Percentiles rank a stretch among this genome's conserved stretches.
Evolutionary conservation across 306 rosid genomes (phyloP).

Genomic region (Biancaea sappan): DNA sequence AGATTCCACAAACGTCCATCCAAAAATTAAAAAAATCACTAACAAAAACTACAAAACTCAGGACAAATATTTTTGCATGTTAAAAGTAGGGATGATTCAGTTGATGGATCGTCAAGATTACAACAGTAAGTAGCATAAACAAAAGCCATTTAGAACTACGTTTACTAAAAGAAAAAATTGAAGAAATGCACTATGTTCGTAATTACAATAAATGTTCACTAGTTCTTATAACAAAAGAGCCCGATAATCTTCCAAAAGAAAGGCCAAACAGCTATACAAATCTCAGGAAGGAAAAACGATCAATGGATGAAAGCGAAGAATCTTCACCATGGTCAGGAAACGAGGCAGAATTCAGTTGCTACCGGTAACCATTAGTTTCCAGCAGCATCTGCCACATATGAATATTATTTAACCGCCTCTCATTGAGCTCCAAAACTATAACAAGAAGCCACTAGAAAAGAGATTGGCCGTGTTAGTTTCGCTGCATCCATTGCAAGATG

Average conservation of each 20-base stretch:
- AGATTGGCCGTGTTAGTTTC: slow-evolving; percentile 34
- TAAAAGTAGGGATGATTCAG: not conserved
- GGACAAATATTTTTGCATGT: not conserved
- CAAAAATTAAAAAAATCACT: too few relatives aligned
- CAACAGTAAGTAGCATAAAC: not conserved
- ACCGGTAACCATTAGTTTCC: not conserved
- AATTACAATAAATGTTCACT: slow-evolving; percentile 9
- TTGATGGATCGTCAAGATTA: not conserved
- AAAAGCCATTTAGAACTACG: not conserved
- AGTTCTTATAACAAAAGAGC: slow-evolving; percentile 27
- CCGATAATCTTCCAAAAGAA: slow-evolving; percentile 22
- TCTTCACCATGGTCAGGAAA: not conserved
- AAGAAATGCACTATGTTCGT: not conserved
- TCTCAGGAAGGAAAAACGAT: not conserved
- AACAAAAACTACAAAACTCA: too few relatives aligned
- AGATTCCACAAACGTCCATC: too few relatives aligned
- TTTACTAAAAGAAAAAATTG: not conserved
- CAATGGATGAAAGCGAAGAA: not conserved
- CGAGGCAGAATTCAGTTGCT: not conserved
- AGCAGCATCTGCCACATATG: slow-evolving; percentile 1
- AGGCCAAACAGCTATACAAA: slow-evolving; percentile 31
- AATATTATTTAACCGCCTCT: slow-evolving; percentile 20
- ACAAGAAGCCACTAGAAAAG: not conserved
- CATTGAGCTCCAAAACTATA: not conserved
- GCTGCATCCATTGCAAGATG: slow-evolving; percentile 78